phyloP scores from a whole-genome alignment of 352 stramenopile genomes.

The Globisporangium spinosum region DNA sequence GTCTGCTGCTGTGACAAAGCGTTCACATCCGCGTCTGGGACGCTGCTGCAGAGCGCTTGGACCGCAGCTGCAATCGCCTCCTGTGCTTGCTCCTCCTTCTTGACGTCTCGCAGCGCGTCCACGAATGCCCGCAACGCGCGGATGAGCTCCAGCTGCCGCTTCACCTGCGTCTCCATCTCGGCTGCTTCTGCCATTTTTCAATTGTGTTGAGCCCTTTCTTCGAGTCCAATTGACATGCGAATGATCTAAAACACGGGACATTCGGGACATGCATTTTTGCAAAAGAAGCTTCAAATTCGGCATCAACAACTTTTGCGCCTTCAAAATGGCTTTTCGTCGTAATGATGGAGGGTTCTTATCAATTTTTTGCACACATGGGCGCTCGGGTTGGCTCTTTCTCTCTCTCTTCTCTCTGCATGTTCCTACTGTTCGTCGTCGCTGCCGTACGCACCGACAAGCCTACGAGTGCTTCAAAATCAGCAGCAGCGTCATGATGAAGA shows the following conservation, averaged over 20 bases:
- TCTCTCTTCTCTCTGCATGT: neutral
- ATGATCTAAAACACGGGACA: conserved; percentile 7
- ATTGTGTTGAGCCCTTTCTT: conserved; percentile 4
- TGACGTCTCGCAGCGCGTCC: conserved; percentile 58
- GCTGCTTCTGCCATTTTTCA: conserved; percentile 2
- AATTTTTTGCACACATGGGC: conserved; percentile 6
- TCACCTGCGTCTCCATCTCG: conserved; percentile 27
- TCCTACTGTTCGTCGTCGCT: conserved; percentile 1
- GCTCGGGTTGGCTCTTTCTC: neutral
- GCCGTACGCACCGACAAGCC: neutral
- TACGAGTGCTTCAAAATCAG: conserved; percentile 91
- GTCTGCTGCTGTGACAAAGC: neutral
- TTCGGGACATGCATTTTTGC: conserved; percentile 10
- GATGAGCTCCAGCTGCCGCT: conserved; percentile 52
- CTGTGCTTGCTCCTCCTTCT: conserved; percentile 24
- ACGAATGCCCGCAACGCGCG: conserved; percentile 58
- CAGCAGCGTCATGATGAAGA: conserved; percentile 91
- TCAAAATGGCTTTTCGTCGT: neutral
- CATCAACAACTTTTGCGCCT: no score
- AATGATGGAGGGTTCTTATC: conserved; percentile 1
- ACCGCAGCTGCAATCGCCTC: conserved; percentile 30
- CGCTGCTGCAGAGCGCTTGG: conserved; percentile 24
- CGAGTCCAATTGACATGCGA: neutral
- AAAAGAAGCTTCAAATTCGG: conserved; percentile 1
- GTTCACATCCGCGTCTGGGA: neutral